Evolutionary conservation across 2,329 filamentous ascomycete species (phyloP).

Genomic region (Ustilaginoidea virens): DNA sequence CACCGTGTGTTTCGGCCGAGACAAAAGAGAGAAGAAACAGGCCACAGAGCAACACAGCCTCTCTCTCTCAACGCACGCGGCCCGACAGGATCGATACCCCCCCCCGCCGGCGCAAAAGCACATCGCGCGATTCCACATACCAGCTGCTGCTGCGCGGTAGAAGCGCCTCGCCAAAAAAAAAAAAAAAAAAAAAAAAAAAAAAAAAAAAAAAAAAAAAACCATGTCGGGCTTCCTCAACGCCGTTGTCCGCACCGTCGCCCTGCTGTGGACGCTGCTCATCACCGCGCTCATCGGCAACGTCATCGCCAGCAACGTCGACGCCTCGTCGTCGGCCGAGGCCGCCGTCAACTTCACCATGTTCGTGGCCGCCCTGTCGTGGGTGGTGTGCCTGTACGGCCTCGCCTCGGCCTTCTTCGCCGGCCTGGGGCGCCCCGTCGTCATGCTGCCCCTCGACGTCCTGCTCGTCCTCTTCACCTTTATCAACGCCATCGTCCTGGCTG

Average conservation of each 20-base stretch:
- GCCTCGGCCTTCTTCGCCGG: slow-evolving; percentile 36
- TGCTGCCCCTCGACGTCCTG: slow-evolving; percentile 40
- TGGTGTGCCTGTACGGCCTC: slow-evolving; percentile 48
- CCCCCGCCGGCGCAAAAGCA: too few species aligned
- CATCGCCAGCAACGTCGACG: slow-evolving; percentile 33
- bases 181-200: neutral
- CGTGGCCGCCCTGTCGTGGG: slow-evolving; percentile 48
- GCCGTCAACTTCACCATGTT: slow-evolving; percentile 55
- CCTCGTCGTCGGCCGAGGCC: slow-evolving; percentile 24
- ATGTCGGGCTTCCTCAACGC: slow-evolving; percentile 31
- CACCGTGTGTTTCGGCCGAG: too few species aligned
- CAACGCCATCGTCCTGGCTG: slow-evolving; percentile 52
- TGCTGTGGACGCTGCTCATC: slow-evolving; percentile 36
- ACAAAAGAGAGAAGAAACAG: too few species aligned
- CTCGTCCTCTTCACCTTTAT: slow-evolving; percentile 57
- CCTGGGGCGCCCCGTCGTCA: slow-evolving; percentile 34
- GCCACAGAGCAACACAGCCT: too few species aligned
- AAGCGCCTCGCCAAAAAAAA: neutral
- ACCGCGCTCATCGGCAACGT: slow-evolving; percentile 44
- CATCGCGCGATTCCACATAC: too few species aligned
- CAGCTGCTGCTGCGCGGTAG: neutral
- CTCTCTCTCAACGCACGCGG: too few species aligned
- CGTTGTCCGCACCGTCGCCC: slow-evolving; percentile 30
- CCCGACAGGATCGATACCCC: too few species aligned
- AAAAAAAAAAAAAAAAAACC: neutral